Evolutionary conservation across 2,329 filamentous ascomycete species (phyloP), one percentile per base, ranked within the genome.

Genomic region (Gaeumannomyces tritici): DNA sequence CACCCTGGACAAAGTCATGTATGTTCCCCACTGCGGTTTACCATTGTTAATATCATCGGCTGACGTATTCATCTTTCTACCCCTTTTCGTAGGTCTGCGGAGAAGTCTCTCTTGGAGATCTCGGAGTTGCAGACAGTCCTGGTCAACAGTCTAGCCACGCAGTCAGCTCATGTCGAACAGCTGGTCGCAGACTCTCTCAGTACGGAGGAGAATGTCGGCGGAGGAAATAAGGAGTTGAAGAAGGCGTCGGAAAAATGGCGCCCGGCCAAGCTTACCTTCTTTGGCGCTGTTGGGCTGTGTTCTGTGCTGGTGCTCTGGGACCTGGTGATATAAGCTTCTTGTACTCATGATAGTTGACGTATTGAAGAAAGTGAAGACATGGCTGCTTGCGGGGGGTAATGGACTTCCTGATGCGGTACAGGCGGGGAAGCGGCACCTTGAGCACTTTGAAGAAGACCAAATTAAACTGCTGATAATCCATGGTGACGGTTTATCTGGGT

Each of bases 1-100:
- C 76, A 92, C 90, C n/a, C 79, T 98, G 72, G 89, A 93, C 74
- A 95, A 98, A 82, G 91, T 98, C 67, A 90, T 89, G 90, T 96
- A 83, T 62, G 89, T 82, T 24, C 28, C 61, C 26, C 26, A n/a
- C 8, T 26, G 55, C 54, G n/a, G 55, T 51, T 21, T 51, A 51
- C 21, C 1, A n/a, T 7, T 18, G 42, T n/a, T 51, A n/a, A 2
- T 18, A n/a, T n/a, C 21, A 11, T 21, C 18, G 26, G 60, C 28
- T 55, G 28, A 13, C 62, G 59, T 5, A 35, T 13, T 5, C 33
- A 35, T 5, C 33, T 35, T 18, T 4, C 11, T n/a, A n/a, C 8
- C 33, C 33, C 2, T 63, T 56, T 35, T 27, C 29, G 64, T 70
- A 96, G 91, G 70, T 89, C 89, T 29, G 92, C 92, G 0, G 92